Conservation (phyloP, 306 rosid genomes). For the Pueraria montana region DNA sequence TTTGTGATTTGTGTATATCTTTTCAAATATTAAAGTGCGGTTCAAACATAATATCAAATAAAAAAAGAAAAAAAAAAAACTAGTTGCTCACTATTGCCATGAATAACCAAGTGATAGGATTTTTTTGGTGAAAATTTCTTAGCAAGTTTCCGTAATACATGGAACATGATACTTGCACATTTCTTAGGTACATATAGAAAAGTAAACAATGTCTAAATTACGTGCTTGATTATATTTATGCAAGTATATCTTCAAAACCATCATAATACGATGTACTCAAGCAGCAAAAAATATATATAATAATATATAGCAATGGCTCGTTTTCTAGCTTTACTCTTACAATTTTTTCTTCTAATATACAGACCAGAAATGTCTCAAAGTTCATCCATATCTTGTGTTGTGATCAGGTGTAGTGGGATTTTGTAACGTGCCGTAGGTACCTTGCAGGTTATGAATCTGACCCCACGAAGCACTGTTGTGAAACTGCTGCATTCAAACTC, state of each 20-base stretch:
- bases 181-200: not conserved
- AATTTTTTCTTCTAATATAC: constrained; percentile 20
- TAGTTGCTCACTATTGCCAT: too few relatives aligned
- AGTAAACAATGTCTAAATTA: not conserved
- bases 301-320: not conserved
- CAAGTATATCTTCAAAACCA: not conserved
- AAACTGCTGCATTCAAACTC: too few relatives aligned
- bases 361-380: constrained; percentile 34
- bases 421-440: constrained; percentile 29
- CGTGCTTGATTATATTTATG: too few relatives aligned
- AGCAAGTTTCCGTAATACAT: constrained; percentile 33
- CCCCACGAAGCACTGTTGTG: too few relatives aligned
- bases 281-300: too few relatives aligned
- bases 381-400: constrained; percentile 35
- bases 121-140: not conserved
- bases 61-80: too few relatives aligned
- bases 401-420: constrained; percentile 44
- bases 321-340: not conserved
- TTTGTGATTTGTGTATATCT: too few relatives aligned
- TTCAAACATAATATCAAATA: too few relatives aligned
- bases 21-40: too few relatives aligned
- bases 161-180: constrained; percentile 40
- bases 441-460: too few relatives aligned
- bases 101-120: too few relatives aligned
- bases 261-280: not conserved